These are phyloP conservation scores for Cystofilobasidium ferigula DNA, from an alignment of 768 basidiomycete species.

Conservation along the genomic window DNA sequence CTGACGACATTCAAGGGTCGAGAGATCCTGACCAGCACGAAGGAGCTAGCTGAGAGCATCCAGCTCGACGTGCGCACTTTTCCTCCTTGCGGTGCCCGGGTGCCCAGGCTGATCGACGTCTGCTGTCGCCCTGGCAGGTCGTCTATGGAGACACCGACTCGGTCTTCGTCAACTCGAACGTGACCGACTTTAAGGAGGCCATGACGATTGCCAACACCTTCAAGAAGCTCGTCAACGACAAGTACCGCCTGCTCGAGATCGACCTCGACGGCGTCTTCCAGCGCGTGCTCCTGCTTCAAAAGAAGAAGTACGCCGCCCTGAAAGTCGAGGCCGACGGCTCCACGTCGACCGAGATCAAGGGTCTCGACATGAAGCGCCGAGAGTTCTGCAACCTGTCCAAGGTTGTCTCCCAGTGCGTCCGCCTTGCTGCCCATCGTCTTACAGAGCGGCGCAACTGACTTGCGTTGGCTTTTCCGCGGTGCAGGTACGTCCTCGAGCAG, in stretches of 20 bases:
- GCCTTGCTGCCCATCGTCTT: not conserved
- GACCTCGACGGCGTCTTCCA: constrained; percentile 92
- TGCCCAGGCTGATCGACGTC: not conserved
- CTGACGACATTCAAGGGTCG: constrained; percentile 95
- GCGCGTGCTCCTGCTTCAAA: constrained; percentile 80
- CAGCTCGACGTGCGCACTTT: constrained; percentile 65
- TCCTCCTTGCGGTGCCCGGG: not conserved
- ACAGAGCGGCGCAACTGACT: not conserved
- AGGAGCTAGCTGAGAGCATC: constrained; percentile 80
- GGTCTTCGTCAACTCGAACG: constrained; percentile 94
- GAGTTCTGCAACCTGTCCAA: constrained; percentile 91
- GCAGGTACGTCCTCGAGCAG: constrained; percentile 75
- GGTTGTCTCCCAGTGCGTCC: constrained; percentile 72
- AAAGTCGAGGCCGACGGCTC: constrained; percentile 76
- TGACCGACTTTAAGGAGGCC: constrained; percentile 74
- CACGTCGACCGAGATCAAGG: constrained; percentile 81
- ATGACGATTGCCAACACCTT: constrained; percentile 81
- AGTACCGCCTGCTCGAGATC: constrained; percentile 89
- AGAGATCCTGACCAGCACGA: constrained; percentile 86
- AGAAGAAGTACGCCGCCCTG: constrained; percentile 98
- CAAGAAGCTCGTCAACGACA: constrained; percentile 93
- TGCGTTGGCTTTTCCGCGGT: not conserved
- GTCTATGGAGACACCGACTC: constrained; percentile 99
- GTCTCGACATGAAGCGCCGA: constrained; percentile 96
- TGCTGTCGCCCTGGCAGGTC: constrained; percentile 49